Conservation (phyloP, 805 yeast species). For the Candida hungchunana region DNA sequence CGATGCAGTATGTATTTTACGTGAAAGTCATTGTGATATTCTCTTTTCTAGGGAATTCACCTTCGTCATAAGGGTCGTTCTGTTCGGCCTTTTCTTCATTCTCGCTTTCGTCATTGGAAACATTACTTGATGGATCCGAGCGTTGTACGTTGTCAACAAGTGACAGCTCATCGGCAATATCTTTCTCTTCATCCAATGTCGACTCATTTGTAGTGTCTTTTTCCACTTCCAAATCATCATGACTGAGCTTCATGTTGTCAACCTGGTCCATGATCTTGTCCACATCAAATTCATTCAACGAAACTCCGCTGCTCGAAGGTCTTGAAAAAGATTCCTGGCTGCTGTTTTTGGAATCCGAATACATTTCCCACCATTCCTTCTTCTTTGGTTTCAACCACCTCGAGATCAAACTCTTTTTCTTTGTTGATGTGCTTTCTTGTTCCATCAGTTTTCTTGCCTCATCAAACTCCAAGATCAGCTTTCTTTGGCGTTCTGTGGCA, state of each 20-base stretch:
- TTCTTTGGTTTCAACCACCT: constrained; percentile 49
- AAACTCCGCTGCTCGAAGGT: constrained; percentile 1
- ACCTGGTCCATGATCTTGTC: constrained; percentile 18
- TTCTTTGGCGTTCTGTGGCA: constrained; percentile 74
- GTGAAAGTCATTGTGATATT: constrained; percentile 24
- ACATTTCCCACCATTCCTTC: constrained; percentile 52
- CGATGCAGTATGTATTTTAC: too few relatives aligned
- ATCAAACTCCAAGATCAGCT: constrained; percentile 79
- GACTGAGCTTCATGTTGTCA: constrained; percentile 8
- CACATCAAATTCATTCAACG: constrained; percentile 16
- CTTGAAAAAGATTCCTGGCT: constrained; percentile 14
- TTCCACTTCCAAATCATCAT: too few relatives aligned
- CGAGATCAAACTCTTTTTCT: constrained; percentile 36
- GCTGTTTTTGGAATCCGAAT: constrained; percentile 23
- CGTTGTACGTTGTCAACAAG: background rate
- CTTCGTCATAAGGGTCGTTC: constrained; percentile 12
- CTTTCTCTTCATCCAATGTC: constrained; percentile 4
- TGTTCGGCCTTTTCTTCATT: background rate
- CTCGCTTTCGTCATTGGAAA: background rate
- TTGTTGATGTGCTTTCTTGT: constrained; percentile 31
- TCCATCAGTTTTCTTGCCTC: constrained; percentile 68
- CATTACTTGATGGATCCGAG: background rate
- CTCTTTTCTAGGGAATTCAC: constrained; percentile 16
- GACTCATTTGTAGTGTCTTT: too few relatives aligned
- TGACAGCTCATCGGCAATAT: constrained; percentile 2